phyloP scores from a whole-genome alignment of 2,329 filamentous ascomycete species.

The Dactylellina sp. region DNA sequence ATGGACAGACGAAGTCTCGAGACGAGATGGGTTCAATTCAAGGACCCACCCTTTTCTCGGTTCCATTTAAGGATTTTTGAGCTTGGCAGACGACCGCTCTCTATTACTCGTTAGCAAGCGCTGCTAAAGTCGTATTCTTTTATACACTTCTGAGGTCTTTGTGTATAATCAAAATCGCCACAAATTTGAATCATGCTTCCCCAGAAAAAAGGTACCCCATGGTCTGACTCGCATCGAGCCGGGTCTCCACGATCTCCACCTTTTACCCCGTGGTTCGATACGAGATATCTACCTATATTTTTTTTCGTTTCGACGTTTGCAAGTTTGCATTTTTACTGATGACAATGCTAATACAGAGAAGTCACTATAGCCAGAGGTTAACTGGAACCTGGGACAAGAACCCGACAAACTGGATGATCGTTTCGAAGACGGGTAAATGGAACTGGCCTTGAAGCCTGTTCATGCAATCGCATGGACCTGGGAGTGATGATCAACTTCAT shows the following conservation, averaged over 20 bases:
- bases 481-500: background rate
- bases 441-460: constrained; percentile 12
- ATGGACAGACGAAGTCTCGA: constrained; percentile 18
- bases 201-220: constrained; percentile 34
- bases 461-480: constrained; percentile 16
- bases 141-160: background rate
- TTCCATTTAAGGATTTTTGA: background rate
- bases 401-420: constrained; percentile 40
- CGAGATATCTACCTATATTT: background rate
- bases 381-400: constrained; percentile 10
- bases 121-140: background rate
- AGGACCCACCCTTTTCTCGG: background rate
- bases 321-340: background rate
- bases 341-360: constrained; percentile 26
- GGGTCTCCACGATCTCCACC: constrained; percentile 14
- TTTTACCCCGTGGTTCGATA: constrained; percentile 38
- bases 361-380: constrained; percentile 8
- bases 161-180: constrained; percentile 8
- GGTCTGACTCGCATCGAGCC: constrained; percentile 9
- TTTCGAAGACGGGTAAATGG: constrained; percentile 55
- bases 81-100: background rate
- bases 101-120: background rate
- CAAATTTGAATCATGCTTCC: constrained; percentile 8
- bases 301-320: too few species aligned
- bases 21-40: constrained; percentile 33